A percentile compares a stretch with the other conserved stretches of the same genome.
These are phyloP conservation scores for Penicillium simplicissimum DNA, from an alignment of 495 filamentous ascomycete genomes.

Conservation along the genomic window DNA sequence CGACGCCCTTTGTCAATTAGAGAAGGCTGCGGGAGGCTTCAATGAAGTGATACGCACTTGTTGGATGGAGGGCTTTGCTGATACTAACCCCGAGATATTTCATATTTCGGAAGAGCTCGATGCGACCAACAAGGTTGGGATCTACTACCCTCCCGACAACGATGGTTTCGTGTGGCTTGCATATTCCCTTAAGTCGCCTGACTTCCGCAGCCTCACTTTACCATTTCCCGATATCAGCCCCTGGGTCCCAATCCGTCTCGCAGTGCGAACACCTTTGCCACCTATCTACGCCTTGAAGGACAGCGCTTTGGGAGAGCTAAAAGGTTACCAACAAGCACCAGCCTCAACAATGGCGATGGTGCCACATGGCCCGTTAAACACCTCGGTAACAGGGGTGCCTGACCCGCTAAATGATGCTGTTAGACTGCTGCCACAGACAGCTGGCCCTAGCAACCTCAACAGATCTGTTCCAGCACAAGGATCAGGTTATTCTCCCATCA, in stretches of 20 bases:
- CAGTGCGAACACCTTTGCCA: constrained; percentile 18
- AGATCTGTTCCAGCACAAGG: not conserved
- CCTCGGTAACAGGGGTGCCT: not conserved
- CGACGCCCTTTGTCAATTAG: constrained; percentile 5
- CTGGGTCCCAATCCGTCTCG: constrained; percentile 27
- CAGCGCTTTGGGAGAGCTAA: not conserved
- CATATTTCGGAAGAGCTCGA: constrained; percentile 30
- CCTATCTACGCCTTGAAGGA: not conserved
- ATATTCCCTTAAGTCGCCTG: constrained; percentile 27
- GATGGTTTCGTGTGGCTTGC: constrained; percentile 28
- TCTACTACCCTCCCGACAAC: constrained; percentile 19
- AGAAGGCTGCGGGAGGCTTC: not conserved
- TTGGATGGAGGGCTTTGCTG: constrained; percentile 40
- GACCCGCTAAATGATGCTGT: not conserved
- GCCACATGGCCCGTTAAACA: not conserved
- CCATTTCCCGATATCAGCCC: not conserved
- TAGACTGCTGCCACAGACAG: not conserved
- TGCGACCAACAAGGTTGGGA: constrained; percentile 25
- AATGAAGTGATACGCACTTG: constrained; percentile 20
- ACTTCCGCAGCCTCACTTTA: constrained; percentile 25
- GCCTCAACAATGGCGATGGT: not conserved
- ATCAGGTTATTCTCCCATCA: not conserved
- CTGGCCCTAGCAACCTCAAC: not conserved
- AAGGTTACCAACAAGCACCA: not conserved
- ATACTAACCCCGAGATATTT: constrained; percentile 34